A percentile compares a stretch with the other conserved stretches of the same genome.
Evolutionary conservation across 345 rosid genomes (phyloP).

Genomic region (Iberis pinnata): DNA sequence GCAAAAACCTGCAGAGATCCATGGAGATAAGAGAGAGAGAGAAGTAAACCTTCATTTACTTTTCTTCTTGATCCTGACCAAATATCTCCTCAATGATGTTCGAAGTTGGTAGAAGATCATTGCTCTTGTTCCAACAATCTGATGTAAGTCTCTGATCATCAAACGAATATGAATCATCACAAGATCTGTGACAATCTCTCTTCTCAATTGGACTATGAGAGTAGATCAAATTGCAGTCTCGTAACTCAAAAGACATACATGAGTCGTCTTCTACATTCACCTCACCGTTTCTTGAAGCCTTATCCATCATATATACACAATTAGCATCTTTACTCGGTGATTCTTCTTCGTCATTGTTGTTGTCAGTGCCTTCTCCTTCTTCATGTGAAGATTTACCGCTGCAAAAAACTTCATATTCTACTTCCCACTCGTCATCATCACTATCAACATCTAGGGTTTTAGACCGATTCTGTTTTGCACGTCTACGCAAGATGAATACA

Average conservation of each 20-base stretch:
- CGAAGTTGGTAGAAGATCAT: conserved; percentile 61
- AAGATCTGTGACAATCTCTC: too few species aligned
- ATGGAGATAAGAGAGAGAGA: too few species aligned
- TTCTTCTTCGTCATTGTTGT: too few species aligned
- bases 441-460: conserved; percentile 53
- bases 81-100: conserved; percentile 69
- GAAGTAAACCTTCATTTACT: too few species aligned
- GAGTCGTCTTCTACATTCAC: conserved; percentile 35
- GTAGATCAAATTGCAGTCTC: conserved; percentile 25
- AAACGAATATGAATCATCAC: conserved; percentile 35
- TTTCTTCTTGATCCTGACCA: conserved; percentile 40
- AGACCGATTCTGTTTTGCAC: conserved; percentile 65
- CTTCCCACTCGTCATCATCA: conserved; percentile 79
- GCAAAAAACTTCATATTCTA: too few species aligned
- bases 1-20: too few species aligned
- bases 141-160: conserved; percentile 42
- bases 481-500: conserved; percentile 52
- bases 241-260: conserved; percentile 44
- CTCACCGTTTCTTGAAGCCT: too few species aligned
- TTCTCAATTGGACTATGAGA: conserved; percentile 16
- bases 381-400: too few species aligned
- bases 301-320: too few species aligned
- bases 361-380: too few species aligned
- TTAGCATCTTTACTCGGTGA: too few species aligned
- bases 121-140: conserved; percentile 31